These are phyloP conservation scores for Filobasidium floriforme DNA, from an alignment of 768 basidiomycete species.

Conservation along the genomic window DNA sequence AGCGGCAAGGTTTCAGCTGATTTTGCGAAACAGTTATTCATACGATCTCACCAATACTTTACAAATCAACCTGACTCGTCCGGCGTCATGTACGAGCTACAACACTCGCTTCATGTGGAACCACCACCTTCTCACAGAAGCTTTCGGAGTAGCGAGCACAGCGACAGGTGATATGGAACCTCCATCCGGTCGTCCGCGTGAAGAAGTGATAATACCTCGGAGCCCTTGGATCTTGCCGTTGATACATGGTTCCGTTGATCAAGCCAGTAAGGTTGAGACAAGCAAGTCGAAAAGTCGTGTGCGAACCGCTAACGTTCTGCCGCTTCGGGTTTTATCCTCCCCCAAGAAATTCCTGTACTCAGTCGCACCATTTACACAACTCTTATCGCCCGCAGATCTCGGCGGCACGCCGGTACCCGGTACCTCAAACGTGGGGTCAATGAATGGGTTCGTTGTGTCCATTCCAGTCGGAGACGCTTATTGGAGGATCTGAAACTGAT, in stretches of 20 bases:
- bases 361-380: constrained; percentile 86
- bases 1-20: too few relatives aligned
- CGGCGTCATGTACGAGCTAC: constrained; percentile 51
- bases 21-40: constrained; percentile 61
- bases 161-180: constrained; percentile 33
- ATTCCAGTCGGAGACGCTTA: neutral
- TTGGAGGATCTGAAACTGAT: constrained; percentile 12
- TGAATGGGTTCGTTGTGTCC: constrained; percentile 59
- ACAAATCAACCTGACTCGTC: constrained; percentile 75
- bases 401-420: constrained; percentile 90
- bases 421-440: constrained; percentile 92
- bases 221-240: constrained; percentile 83
- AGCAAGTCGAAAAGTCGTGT: too few relatives aligned
- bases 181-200: constrained; percentile 39
- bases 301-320: too few relatives aligned
- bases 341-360: constrained; percentile 75
- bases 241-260: constrained; percentile 93
- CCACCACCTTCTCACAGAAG: constrained; percentile 67
- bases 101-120: constrained; percentile 95
- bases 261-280: constrained; percentile 68
- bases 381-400: constrained; percentile 85
- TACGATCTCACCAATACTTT: constrained; percentile 96
- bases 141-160: constrained; percentile 51
- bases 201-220: constrained; percentile 10
- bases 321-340: neutral